Conservation (phyloP, 805 yeast species). For the Wickerhamomyces sydowiorum region DNA sequence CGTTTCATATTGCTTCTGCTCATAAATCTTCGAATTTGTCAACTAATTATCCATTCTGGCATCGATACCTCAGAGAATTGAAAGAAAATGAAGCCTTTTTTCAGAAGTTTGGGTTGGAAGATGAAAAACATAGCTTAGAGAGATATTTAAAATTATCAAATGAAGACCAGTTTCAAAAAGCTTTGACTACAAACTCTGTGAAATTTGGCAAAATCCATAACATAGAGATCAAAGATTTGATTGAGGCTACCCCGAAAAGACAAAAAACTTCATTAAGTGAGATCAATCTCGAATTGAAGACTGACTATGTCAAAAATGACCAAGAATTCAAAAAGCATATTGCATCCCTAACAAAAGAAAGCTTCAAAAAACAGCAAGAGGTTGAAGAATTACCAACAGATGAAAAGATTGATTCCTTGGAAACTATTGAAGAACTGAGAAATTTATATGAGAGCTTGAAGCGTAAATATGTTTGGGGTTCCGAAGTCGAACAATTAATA, state of each 20-base stretch:
- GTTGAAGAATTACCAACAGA: slow-evolving; percentile 16
- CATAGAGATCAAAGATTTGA: slow-evolving; percentile 16
- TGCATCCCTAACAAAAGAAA: slow-evolving; percentile 1
- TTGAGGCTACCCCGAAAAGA: slow-evolving; percentile 21
- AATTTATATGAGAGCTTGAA: slow-evolving; percentile 24
- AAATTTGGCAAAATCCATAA: slow-evolving; percentile 19
- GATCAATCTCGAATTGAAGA: slow-evolving; percentile 18
- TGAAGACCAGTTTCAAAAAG: slow-evolving; percentile 18
- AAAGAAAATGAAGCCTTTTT: slow-evolving; percentile 8
- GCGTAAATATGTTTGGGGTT: slow-evolving; percentile 31
- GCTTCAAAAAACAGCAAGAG: slow-evolving; percentile 10
- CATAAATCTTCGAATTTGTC: slow-evolving; percentile 26
- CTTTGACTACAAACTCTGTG: slow-evolving; percentile 11
- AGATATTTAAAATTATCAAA: slow-evolving; percentile 4
- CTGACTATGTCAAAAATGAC: slow-evolving; percentile 11
- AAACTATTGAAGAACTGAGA: slow-evolving; percentile 8
- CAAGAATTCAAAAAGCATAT: slow-evolving; percentile 3
- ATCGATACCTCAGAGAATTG: not conserved
- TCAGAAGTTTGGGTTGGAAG: not conserved
- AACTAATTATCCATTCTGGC: not conserved
- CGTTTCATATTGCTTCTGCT: slow-evolving; percentile 55
- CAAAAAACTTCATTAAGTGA: slow-evolving; percentile 21
- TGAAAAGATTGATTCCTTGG: slow-evolving; percentile 9
- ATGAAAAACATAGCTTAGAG: slow-evolving; percentile 10
- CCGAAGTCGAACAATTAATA: slow-evolving; percentile 32